A percentile compares a stretch with the other conserved stretches of the same genome.
phyloP scores from a whole-genome alignment of 2,329 filamentous ascomycete species.

The Metarhizium album region DNA sequence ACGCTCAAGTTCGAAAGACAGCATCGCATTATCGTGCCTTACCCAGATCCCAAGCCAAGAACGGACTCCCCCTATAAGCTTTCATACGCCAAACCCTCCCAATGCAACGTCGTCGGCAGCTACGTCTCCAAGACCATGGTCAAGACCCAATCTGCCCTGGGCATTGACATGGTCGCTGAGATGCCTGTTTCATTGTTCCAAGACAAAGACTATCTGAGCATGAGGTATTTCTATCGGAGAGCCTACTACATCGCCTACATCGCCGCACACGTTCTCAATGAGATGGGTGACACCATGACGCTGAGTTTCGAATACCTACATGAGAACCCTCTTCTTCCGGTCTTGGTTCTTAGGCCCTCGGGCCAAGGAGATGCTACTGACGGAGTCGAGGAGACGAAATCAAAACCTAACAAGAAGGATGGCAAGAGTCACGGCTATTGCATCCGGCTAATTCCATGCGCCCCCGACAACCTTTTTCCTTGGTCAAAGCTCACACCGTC shows the following conservation, averaged over 20 bases:
- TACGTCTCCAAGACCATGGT: constrained; percentile 68
- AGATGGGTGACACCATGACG: constrained; percentile 41
- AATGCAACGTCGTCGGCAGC: constrained; percentile 82
- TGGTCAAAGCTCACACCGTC: constrained; percentile 58
- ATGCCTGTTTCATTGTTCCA: constrained; percentile 77
- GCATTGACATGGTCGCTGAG: constrained; percentile 74
- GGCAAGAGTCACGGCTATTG: constrained; percentile 29
- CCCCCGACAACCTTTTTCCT: constrained; percentile 59
- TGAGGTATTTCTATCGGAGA: constrained; percentile 89
- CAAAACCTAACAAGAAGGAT: constrained; percentile 10
- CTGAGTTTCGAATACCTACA: constrained; percentile 56
- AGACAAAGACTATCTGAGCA: constrained; percentile 87
- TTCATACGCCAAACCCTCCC: constrained; percentile 61
- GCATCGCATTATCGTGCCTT: constrained; percentile 65
- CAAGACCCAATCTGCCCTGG: constrained; percentile 46
- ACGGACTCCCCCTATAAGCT: constrained; percentile 75
- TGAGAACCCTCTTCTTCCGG: constrained; percentile 66
- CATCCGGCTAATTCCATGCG: constrained; percentile 69
- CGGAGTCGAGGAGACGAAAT: constrained; percentile 8
- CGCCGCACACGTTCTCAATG: constrained; percentile 55
- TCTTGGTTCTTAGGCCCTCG: constrained; percentile 38
- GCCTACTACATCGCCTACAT: constrained; percentile 85
- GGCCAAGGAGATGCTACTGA: constrained; percentile 3
- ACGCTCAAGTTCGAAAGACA: constrained; percentile 54
- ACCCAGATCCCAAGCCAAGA: constrained; percentile 67